Percentiles rank a stretch among this genome's conserved stretches.
These are phyloP conservation scores for Pythium plurisporium DNA, from an alignment of 352 stramenopile genomes.

Conservation along the genomic window DNA sequence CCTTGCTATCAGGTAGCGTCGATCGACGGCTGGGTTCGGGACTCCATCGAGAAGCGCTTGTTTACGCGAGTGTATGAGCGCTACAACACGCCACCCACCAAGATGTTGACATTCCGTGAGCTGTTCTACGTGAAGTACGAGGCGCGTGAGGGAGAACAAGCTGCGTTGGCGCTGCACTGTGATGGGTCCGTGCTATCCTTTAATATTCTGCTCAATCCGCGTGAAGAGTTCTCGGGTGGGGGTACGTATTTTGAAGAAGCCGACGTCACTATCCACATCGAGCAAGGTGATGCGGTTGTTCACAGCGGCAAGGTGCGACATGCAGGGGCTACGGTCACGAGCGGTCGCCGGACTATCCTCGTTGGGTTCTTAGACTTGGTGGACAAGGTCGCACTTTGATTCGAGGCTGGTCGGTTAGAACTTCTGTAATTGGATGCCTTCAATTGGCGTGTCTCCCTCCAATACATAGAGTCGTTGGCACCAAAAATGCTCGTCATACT, in stretches of 20 bases:
- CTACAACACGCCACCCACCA: conserved; percentile 36
- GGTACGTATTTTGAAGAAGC: conserved; percentile 91
- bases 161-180: conserved; percentile 84
- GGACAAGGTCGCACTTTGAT: conserved; percentile 25
- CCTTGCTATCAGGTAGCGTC: conserved; percentile 63
- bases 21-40: conserved; percentile 64
- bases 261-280: conserved; percentile 59
- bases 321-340: conserved; percentile 80
- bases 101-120: conserved; percentile 73
- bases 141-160: conserved; percentile 47
- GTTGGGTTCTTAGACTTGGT: conserved; percentile 91
- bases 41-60: conserved; percentile 36
- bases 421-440: conserved; percentile 72
- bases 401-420: conserved; percentile 29
- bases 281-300: conserved; percentile 82
- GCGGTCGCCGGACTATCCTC: conserved; percentile 84
- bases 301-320: conserved; percentile 93
- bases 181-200: conserved; percentile 95
- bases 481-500: conserved; percentile 75
- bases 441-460: conserved; percentile 68
- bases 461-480: conserved; percentile 68
- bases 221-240: conserved; percentile 83
- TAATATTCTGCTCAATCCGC: conserved; percentile 86
- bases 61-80: conserved; percentile 51
- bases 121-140: conserved; percentile 90